A percentile compares a stretch with the other conserved stretches of the same genome.
Conservation (phyloP, 164 flowering plant species). For the Taxillus chinensis region DNA sequence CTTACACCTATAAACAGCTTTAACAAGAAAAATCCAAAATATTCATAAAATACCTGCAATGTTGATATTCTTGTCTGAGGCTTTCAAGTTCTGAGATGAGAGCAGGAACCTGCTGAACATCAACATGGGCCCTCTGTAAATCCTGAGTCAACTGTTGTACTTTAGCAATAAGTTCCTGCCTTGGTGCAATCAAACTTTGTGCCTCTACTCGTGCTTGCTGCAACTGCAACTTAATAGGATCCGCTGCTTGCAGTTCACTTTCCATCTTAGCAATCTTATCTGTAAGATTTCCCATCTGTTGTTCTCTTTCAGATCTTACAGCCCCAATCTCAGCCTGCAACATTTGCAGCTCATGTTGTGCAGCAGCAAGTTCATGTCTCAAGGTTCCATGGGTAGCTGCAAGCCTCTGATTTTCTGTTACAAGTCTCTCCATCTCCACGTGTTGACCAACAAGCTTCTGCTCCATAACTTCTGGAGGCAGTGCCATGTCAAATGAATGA, state of each 20-base stretch:
- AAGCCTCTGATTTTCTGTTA: conserved; percentile 79
- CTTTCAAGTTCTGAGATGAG: conserved; percentile 69
- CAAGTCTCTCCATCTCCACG: conserved; percentile 73
- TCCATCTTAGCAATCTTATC: conserved; percentile 75
- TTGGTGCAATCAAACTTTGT: conserved; percentile 43
- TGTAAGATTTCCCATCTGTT: conserved; percentile 43
- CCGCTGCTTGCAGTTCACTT: conserved; percentile 49
- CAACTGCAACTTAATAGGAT: conserved; percentile 58
- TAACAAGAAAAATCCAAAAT: too few species aligned
- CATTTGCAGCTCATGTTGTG: conserved; percentile 76
- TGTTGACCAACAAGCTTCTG: conserved; percentile 80
- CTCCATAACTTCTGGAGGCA: conserved; percentile 76
- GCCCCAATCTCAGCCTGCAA: conserved; percentile 55
- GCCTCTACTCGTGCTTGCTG: conserved; percentile 82
- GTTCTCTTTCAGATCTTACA: conserved; percentile 65
- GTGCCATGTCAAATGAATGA: conserved; percentile 59
- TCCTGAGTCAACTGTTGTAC: conserved; percentile 67
- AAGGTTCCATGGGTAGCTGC: conserved; percentile 77
- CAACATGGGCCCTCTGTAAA: conserved; percentile 61
- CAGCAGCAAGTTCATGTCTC: conserved; percentile 83
- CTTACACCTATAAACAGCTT: too few species aligned
- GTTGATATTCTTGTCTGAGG: conserved; percentile 84
- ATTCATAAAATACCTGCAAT: conserved; percentile 45
- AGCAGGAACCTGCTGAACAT: conserved; percentile 64
- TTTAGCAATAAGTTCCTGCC: conserved; percentile 67